A percentile compares a stretch with the other conserved stretches of the same genome.
Evolutionary conservation across 1,139 yeast species (phyloP).

Genomic region (Sugiyamaella grinbergsii): DNA sequence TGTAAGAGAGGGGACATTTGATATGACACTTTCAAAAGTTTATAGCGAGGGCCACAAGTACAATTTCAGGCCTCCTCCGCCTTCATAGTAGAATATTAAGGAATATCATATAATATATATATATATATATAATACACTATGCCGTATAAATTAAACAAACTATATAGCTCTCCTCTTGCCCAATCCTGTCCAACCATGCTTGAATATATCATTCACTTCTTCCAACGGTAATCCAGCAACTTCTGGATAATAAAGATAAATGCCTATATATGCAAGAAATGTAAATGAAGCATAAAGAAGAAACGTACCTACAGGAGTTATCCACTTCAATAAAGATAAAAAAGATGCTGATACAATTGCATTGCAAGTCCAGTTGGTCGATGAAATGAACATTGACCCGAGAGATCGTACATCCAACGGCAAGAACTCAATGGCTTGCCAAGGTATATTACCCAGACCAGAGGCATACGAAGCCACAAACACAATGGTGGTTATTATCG

Average conservation of each 20-base stretch:
- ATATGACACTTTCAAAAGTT: slow-evolving; percentile 60
- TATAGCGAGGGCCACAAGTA: slow-evolving; percentile 73
- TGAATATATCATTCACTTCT: slow-evolving; percentile 47
- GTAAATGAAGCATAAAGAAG: slow-evolving; percentile 45
- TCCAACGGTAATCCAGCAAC: slow-evolving; percentile 52
- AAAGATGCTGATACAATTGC: slow-evolving; percentile 46
- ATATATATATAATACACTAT: too few relatives aligned
- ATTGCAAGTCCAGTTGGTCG: slow-evolving; percentile 51
- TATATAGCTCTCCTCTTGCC: slow-evolving; percentile 5
- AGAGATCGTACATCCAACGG: slow-evolving; percentile 49
- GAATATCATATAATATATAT: background rate
- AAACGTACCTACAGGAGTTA: slow-evolving; percentile 46
- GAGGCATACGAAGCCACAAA: slow-evolving; percentile 52
- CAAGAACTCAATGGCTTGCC: slow-evolving; percentile 52
- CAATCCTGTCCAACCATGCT: slow-evolving; percentile 16
- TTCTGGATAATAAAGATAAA: slow-evolving; percentile 51
- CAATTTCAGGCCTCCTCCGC: slow-evolving; percentile 59
- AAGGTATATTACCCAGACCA: slow-evolving; percentile 52
- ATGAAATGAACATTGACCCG: slow-evolving; percentile 50
- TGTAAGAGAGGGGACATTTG: slow-evolving; percentile 59
- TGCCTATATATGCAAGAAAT: slow-evolving; percentile 47
- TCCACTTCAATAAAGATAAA: slow-evolving; percentile 42
- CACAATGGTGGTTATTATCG: slow-evolving; percentile 43
- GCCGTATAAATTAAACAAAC: too few relatives aligned
- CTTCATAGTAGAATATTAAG: background rate